Conservation (phyloP, 2,329 filamentous ascomycete genomes). For the Diaporthe sp. region DNA sequence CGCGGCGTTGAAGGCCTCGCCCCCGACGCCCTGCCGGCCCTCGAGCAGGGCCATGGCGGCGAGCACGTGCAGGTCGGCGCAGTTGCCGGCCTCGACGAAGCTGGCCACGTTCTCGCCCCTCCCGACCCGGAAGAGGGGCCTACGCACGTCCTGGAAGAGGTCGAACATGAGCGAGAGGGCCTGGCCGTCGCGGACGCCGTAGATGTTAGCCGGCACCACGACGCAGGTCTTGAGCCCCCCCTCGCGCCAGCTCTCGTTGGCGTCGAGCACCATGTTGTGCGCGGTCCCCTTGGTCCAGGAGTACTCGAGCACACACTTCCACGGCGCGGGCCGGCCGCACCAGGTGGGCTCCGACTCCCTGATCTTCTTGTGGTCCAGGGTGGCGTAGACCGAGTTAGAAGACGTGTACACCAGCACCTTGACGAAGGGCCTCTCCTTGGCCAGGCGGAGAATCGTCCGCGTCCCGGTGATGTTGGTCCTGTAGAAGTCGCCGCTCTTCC, state of each 20-base stretch:
- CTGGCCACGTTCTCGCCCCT: slow-evolving; percentile 47
- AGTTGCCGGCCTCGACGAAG: slow-evolving; percentile 49
- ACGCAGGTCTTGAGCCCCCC: slow-evolving; percentile 45
- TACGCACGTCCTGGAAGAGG: slow-evolving; percentile 17
- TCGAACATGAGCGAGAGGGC: slow-evolving; percentile 47
- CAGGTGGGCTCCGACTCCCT: slow-evolving; percentile 47
- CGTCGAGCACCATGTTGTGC: slow-evolving; percentile 48
- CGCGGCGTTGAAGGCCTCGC: slow-evolving; percentile 54
- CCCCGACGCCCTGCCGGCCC: slow-evolving; percentile 45
- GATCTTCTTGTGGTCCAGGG: slow-evolving; percentile 45
- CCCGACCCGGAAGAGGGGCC: slow-evolving; percentile 45
- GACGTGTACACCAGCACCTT: slow-evolving; percentile 52
- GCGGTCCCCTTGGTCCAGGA: slow-evolving; percentile 52
- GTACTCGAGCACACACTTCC: slow-evolving; percentile 44
- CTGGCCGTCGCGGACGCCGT: slow-evolving; percentile 52
- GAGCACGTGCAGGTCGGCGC: slow-evolving; percentile 46
- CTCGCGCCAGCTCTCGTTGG: slow-evolving; percentile 47
- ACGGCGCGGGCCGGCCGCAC: slow-evolving; percentile 31
- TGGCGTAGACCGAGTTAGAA: slow-evolving; percentile 48
- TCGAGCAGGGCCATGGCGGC: slow-evolving; percentile 49
- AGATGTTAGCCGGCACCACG: slow-evolving; percentile 50
- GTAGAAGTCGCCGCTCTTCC: slow-evolving; percentile 43
- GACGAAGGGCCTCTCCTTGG: slow-evolving; percentile 43
- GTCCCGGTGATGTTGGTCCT: slow-evolving; percentile 52
- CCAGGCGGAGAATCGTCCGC: slow-evolving; percentile 46